Percentiles rank a stretch among this genome's conserved stretches.
Evolutionary conservation across 352 stramenopile genomes (phyloP).

Genomic region (Phytophthora sp.): DNA sequence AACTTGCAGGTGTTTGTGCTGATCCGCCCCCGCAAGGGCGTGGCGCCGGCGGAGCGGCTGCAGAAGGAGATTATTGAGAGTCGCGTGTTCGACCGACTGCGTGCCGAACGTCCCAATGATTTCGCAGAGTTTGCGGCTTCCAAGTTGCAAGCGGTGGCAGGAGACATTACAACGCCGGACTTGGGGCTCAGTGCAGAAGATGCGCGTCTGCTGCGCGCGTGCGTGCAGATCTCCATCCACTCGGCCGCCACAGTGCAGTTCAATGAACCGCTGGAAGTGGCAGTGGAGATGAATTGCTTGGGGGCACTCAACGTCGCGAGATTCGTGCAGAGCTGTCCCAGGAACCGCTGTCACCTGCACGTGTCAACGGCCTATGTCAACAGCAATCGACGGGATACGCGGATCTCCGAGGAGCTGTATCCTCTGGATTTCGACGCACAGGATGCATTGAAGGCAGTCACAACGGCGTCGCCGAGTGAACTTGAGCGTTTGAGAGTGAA

Average conservation of each 20-base stretch:
- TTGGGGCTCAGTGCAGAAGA: constrained; percentile 63
- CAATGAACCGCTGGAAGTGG: constrained; percentile 86
- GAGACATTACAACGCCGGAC: constrained; percentile 72
- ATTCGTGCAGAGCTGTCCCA: constrained; percentile 63
- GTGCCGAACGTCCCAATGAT: constrained; percentile 49
- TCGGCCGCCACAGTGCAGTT: constrained; percentile 89
- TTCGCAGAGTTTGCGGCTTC: constrained; percentile 54
- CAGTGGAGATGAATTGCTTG: constrained; percentile 86
- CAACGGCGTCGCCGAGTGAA: constrained; percentile 54
- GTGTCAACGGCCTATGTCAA: constrained; percentile 89
- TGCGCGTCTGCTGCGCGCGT: constrained; percentile 41
- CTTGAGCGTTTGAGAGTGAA: constrained; percentile 74
- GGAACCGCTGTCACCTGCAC: constrained; percentile 71
- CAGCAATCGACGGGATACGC: constrained; percentile 71
- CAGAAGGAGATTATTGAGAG: constrained; percentile 82
- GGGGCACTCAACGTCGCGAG: constrained; percentile 68
- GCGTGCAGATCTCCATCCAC: constrained; percentile 79
- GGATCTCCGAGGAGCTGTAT: constrained; percentile 76
- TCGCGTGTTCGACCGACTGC: constrained; percentile 75
- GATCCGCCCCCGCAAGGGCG: constrained; percentile 78
- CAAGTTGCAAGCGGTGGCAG: constrained; percentile 69
- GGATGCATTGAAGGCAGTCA: constrained; percentile 64
- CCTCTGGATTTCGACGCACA: constrained; percentile 86
- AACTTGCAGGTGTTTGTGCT: constrained; percentile 68
- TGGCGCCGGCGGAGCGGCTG: constrained; percentile 53